phyloP scores from a whole-genome alignment of 2,329 filamentous ascomycete species.

The Beauveria sp. region DNA sequence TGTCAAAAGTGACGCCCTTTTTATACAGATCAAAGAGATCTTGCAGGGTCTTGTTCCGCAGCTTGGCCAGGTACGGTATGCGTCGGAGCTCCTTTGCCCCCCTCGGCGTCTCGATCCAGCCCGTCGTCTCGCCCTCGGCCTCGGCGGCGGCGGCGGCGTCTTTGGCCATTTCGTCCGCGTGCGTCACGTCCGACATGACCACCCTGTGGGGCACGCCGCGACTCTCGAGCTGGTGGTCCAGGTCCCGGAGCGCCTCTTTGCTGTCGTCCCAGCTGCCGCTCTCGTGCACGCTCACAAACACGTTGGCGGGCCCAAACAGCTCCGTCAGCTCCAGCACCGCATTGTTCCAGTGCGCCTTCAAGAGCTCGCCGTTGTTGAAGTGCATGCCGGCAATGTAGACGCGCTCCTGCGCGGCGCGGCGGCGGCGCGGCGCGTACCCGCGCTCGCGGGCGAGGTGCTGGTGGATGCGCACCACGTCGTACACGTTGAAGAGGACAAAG shows the following conservation, averaged over 20 bases:
- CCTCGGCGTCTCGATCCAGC: conserved; percentile 56
- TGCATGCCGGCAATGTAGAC: conserved; percentile 65
- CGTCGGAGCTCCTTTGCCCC: conserved; percentile 50
- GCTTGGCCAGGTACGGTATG: conserved; percentile 59
- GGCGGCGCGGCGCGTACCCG: conserved; percentile 17
- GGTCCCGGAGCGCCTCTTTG: conserved; percentile 49
- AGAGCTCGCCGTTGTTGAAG: conserved; percentile 56
- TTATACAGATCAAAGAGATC: conserved; percentile 46
- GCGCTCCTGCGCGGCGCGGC: conserved; percentile 24
- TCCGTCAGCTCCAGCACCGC: conserved; percentile 51
- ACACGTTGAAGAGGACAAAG: conserved; percentile 28
- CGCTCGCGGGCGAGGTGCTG: conserved; percentile 23
- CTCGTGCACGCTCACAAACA: conserved; percentile 61
- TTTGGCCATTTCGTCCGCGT: conserved; percentile 45
- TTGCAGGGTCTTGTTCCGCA: conserved; percentile 57
- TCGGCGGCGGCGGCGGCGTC: conserved; percentile 25
- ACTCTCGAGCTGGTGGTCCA: conserved; percentile 46
- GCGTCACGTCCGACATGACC: conserved; percentile 50
- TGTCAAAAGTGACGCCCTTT: conserved; percentile 47
- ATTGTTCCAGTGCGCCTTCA: conserved; percentile 55
- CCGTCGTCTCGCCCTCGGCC: conserved; percentile 29
- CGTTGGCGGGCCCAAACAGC: conserved; percentile 53
- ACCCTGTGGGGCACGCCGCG: conserved; percentile 48
- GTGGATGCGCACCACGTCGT: conserved; percentile 33
- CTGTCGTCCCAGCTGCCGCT: conserved; percentile 63